Conservation (phyloP, 148 eudicot genomes). For the Arbutus unedo region DNA sequence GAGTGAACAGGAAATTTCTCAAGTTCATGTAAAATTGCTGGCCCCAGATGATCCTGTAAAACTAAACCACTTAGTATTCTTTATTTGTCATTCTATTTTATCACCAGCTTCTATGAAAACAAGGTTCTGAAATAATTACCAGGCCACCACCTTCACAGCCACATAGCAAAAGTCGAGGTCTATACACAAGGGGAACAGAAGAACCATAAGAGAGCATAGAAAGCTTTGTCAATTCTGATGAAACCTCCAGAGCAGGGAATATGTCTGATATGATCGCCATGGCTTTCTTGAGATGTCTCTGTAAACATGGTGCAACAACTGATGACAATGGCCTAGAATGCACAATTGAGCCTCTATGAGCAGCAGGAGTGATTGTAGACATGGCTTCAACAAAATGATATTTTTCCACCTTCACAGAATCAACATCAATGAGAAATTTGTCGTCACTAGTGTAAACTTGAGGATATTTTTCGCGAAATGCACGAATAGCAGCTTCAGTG, state of each 20-base stretch:
- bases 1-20: conserved; percentile 99
- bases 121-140: conserved; percentile 48
- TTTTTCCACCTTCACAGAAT: conserved; percentile 81
- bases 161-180: conserved; percentile 80
- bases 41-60: conserved; percentile 95
- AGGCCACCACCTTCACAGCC: conserved; percentile 86
- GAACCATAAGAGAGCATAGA: conserved; percentile 88
- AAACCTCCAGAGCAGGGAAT: conserved; percentile 66
- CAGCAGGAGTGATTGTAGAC: conserved; percentile 97
- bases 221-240: conserved; percentile 68
- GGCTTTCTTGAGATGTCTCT: conserved; percentile 61
- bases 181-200: conserved; percentile 79
- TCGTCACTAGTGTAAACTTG: conserved; percentile 99
- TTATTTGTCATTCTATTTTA: conserved; percentile 22
- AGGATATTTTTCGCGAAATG: conserved; percentile 96
- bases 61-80: conserved; percentile 42
- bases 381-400: conserved; percentile 89
- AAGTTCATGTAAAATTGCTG: conserved; percentile 93
- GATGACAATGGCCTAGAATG: conserved; percentile 95
- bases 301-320: conserved; percentile 86
- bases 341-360: conserved; percentile 97
- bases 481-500: conserved; percentile 99
- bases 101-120: conserved; percentile 1
- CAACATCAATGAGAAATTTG: conserved; percentile 92
- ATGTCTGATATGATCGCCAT: conserved; percentile 76